Evolutionary conservation across 2,329 filamentous ascomycete genomes (phyloP), one percentile per base, ranked within the genome.

Genomic region (Ascochyta fabae): DNA sequence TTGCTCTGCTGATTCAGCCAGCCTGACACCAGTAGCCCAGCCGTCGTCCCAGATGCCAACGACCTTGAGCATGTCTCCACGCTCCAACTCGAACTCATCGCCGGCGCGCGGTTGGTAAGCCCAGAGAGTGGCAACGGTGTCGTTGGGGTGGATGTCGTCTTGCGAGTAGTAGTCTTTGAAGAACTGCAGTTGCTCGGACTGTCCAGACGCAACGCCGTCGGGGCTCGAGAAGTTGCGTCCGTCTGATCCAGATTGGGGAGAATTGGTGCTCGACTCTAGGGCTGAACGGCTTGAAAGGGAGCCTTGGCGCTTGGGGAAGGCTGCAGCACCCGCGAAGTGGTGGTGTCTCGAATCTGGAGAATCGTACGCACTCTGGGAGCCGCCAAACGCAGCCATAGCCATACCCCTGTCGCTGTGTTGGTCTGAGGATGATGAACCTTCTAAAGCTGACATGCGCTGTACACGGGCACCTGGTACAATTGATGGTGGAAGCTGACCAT

Each of bases 151-250:
- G 54, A 99, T 96, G 67, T 98, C 93, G 68, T 98, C 95, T 66
- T 94, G 89, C 2, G 94, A 98, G 73, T 99, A 99, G 77, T 99
- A 99, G 75, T 99, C 95, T 73, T 96, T 96, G 86, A 99, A 99
- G 72, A 92, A 96, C 4, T 91, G 88, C 49, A 99, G 80, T 75
- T 98, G 95, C 77, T 99, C 95, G 0, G 94, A 98, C 73, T 97
- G 92, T 56, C 94, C 92, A 67, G 92, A 96, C 23, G 88, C 86
- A 58, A 94, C 78, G 24, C 89, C 92, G 67, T 90, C 90, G 0
- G 92, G 92, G 3, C 93, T 97, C 3, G 93, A 96, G 76, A 91
- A 88, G 82, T 88, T 72, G 85, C 92, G 55, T 72, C 81, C 67
- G 31, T 70, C 66, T 29, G 70, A 74, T 27, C 61, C 65, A 10